phyloP scores from a whole-genome alignment of 78 protist species.

The Dictyostelium brefeldianum region DNA sequence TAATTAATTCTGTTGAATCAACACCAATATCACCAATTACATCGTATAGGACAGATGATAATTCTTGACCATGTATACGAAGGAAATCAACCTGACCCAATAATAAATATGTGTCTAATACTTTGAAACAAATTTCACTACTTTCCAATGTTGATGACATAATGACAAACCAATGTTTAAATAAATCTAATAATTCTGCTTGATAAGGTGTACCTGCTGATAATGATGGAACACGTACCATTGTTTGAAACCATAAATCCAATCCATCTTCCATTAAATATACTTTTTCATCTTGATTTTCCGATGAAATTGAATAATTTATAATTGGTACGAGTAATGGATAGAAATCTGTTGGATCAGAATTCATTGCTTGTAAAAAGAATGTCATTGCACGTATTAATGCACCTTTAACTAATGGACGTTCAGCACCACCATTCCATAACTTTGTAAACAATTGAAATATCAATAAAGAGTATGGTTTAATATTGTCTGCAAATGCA shows the following conservation, averaged over 20 bases:
- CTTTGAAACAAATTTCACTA: not conserved
- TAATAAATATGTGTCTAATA: constrained; percentile 38
- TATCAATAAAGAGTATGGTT: not conserved
- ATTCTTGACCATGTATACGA: not conserved
- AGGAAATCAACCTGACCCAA: constrained; percentile 33
- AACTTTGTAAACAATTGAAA: not conserved
- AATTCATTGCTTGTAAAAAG: constrained; percentile 60
- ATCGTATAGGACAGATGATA: not conserved
- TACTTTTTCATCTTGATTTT: not conserved
- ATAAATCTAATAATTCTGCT: not conserved
- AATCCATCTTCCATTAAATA: constrained; percentile 40
- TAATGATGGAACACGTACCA: not conserved
- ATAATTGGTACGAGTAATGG: constrained; percentile 36
- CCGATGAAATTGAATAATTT: constrained; percentile 1
- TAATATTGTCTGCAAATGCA: constrained; percentile 19
- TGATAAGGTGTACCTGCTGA: not conserved
- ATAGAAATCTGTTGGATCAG: constrained; percentile 31
- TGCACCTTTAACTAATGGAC: constrained; percentile 10
- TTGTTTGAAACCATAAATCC: constrained; percentile 36
- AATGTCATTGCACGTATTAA: constrained; percentile 24
- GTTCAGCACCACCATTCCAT: constrained; percentile 33
- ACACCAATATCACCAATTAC: constrained; percentile 35
- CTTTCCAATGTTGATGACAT: not conserved
- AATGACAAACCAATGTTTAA: not conserved
- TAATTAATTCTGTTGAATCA: not conserved